Base-by-base conservation (phyloP, 2,329 filamentous ascomycete species). In the Pyrenophora graminea region DNA sequence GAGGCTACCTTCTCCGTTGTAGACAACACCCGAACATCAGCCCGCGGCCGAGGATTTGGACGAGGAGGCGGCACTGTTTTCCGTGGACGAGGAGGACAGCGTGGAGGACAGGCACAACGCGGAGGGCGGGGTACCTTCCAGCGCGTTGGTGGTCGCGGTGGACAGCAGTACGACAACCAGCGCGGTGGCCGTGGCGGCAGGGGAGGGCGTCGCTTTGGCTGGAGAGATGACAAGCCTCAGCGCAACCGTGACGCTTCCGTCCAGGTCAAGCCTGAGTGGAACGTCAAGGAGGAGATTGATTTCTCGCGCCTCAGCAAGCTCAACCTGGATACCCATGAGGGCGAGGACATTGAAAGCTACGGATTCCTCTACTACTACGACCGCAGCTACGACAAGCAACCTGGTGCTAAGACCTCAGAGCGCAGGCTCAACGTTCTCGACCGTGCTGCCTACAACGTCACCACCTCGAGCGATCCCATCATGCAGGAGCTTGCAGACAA, bases 361-460 rank as follows among this genome's bases (percentile, higher is more conserved):
- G 94, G 94, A 61, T 99, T 97, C 86, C 83, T 99, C 48, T 93
- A 97, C 85, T 91, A 94, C 84, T 99, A 99, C 78, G 94, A 99
- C 79, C 90, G 93, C 66, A 85, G 86, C 53, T 97, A 89, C 80
- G 94, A 99, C 79, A 96, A 96, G 83, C 85, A 88, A 63, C 89
- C 91, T 19, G 91, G 95, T 72, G 77, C 79, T 6, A 95, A 95
- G 82, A 87, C 87, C 51, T 84, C 88, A 25, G 90, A 97, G 82
- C 87, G 87, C 74, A 94, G 91, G 78, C 85, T 97, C 68, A 88
- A 87, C 58, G 85, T 92, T 49, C 82, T 97, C 63, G 94, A 99
- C 75, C 90, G 94, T 59, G 93, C 94, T 52, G 91, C 92, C 58
- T 99, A 97, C 84, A 99, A 97, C 72, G 93, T 97, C 72, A 96